Evolutionary conservation across 2,329 filamentous ascomycete species (phyloP).

Genomic region (Aspergillus neotritici): DNA sequence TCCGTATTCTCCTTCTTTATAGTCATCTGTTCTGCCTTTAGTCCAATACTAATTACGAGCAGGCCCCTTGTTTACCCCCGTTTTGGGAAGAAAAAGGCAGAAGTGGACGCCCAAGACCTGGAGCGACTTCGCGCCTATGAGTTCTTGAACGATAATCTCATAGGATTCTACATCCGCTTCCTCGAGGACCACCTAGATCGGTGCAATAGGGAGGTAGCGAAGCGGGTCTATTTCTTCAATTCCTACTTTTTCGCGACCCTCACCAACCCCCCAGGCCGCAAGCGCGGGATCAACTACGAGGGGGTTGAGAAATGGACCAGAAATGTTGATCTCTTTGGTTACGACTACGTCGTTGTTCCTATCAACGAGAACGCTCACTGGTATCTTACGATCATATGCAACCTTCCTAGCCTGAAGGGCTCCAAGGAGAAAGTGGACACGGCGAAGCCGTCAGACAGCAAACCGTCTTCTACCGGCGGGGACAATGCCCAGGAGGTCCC

Average conservation of each 20-base stretch:
- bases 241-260: slow-evolving; percentile 85
- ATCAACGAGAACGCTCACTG: slow-evolving; percentile 85
- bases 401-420: slow-evolving; percentile 60
- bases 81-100: slow-evolving; percentile 43
- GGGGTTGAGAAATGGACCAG: slow-evolving; percentile 84
- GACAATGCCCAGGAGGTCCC: slow-evolving; percentile 21
- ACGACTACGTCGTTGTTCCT: slow-evolving; percentile 85
- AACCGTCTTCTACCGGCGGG: slow-evolving; percentile 9
- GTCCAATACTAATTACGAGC: slow-evolving; percentile 5
- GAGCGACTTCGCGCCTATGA: slow-evolving; percentile 73
- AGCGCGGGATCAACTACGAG: slow-evolving; percentile 67
- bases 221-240: slow-evolving; percentile 80
- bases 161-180: slow-evolving; percentile 78
- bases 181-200: slow-evolving; percentile 58
- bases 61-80: slow-evolving; percentile 42
- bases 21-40: not conserved
- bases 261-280: slow-evolving; percentile 52
- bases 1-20: slow-evolving; percentile 1
- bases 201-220: slow-evolving; percentile 50
- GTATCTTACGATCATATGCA: slow-evolving; percentile 95
- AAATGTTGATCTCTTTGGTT: slow-evolving; percentile 74
- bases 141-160: slow-evolving; percentile 87
- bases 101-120: slow-evolving; percentile 47
- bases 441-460: slow-evolving; percentile 4
- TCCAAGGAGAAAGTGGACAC: slow-evolving; percentile 6